These are phyloP conservation scores for Wickerhamiella dianesei DNA, from an alignment of 805 yeast species.

Conservation along the genomic window DNA sequence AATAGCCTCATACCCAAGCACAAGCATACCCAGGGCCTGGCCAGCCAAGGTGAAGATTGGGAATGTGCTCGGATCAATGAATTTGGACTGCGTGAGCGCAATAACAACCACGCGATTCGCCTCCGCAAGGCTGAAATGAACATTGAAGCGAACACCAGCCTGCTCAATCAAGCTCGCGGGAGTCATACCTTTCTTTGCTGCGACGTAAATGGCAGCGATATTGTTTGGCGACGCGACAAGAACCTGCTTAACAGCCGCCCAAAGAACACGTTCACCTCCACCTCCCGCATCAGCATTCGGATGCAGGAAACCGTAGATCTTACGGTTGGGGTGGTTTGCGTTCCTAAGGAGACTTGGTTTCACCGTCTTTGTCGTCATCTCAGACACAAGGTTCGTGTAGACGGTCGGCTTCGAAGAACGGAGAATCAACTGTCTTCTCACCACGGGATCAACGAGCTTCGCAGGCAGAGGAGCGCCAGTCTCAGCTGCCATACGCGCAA, in stretches of 20 bases:
- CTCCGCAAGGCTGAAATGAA: conserved; percentile 36
- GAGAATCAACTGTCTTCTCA: conserved; percentile 29
- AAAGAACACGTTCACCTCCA: conserved; percentile 92
- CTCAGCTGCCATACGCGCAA: conserved; percentile 11
- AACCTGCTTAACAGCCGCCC: conserved; percentile 81
- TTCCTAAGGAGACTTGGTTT: neutral
- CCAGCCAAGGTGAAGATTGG: conserved; percentile 68
- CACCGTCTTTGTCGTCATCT: conserved; percentile 10
- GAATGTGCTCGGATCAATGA: conserved; percentile 65
- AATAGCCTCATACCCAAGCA: conserved; percentile 60
- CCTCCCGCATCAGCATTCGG: conserved; percentile 96
- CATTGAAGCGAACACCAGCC: conserved; percentile 35
- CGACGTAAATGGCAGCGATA: conserved; percentile 60
- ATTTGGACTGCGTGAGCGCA: conserved; percentile 39
- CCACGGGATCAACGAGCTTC: conserved; percentile 20
- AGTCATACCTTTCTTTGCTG: conserved; percentile 31
- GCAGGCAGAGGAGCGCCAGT: conserved; percentile 17
- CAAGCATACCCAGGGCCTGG: conserved; percentile 69
- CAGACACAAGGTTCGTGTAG: conserved; percentile 14
- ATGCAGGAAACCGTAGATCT: conserved; percentile 77
- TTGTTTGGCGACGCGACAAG: conserved; percentile 33
- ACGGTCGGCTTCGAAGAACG: conserved; percentile 24
- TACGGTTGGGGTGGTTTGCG: conserved; percentile 7
- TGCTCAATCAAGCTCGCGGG: conserved; percentile 34
- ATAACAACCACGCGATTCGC: conserved; percentile 45